These are phyloP conservation scores for Tetrahymena borealis DNA, from an alignment of 73 alveolate species.

Conservation along the genomic window DNA sequence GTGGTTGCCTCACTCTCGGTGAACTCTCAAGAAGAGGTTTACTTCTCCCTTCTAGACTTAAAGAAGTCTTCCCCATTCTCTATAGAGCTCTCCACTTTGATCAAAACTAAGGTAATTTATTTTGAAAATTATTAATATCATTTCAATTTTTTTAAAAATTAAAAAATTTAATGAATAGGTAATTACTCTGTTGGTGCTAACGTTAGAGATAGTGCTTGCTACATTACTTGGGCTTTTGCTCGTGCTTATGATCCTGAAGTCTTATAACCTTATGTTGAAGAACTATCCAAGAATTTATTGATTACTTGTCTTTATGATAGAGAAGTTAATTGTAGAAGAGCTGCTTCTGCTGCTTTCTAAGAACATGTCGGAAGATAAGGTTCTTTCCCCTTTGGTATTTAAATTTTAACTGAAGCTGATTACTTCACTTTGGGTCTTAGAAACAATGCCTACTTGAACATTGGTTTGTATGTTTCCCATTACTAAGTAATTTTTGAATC, in stretches of 20 bases:
- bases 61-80: constrained; percentile 57
- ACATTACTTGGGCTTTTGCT: constrained; percentile 95
- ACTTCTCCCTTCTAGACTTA: constrained; percentile 82
- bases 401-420: constrained; percentile 96
- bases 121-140: constrained; percentile 60
- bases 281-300: constrained; percentile 63
- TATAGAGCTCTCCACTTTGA: constrained; percentile 43
- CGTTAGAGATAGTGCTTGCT: constrained; percentile 98
- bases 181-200: constrained; percentile 88
- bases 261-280: constrained; percentile 81
- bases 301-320: constrained; percentile 85
- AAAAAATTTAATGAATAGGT: constrained; percentile 24
- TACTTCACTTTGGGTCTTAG: constrained; percentile 90
- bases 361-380: constrained; percentile 97
- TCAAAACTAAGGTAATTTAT: constrained; percentile 27
- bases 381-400: constrained; percentile 94
- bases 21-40: constrained; percentile 97
- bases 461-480: constrained; percentile 86
- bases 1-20: constrained; percentile 94
- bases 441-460: constrained; percentile 84
- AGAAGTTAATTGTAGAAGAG: constrained; percentile 97
- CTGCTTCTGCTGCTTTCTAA: constrained; percentile 97
- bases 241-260: constrained; percentile 89
- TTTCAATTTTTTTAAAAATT: constrained; percentile 63
- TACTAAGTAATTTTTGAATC: constrained; percentile 72